Evolutionary conservation across 768 basidiomycete species (phyloP).

Genomic region (Phylloporus sp.): DNA sequence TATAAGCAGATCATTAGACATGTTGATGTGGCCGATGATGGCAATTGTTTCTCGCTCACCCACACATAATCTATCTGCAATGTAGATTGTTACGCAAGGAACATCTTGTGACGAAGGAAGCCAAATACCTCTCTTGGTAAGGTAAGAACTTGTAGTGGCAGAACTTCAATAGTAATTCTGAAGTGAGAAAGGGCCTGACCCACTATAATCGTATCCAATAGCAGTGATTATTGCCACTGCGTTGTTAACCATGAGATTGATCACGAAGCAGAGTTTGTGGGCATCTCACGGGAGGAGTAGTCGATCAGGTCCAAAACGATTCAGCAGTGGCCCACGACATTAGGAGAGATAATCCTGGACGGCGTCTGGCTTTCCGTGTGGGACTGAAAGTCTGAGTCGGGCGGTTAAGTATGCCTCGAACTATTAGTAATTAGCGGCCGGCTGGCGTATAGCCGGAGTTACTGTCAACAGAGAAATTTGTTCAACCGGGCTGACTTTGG

Average conservation of each 20-base stretch:
- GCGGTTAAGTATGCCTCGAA: no score
- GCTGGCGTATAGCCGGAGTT: no score
- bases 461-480: no score
- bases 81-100: not conserved
- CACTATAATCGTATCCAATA: not conserved
- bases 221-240: not conserved
- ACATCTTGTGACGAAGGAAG: not conserved
- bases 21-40: not conserved
- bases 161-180: not conserved
- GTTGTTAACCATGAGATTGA: not conserved
- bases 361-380: no score
- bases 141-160: not conserved
- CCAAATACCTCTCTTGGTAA: not conserved
- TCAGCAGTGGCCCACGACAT: no score
- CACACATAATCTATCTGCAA: conserved; percentile 1
- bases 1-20: not conserved
- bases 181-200: not conserved
- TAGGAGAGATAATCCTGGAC: no score
- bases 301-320: no score
- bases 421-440: no score
- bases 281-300: no score
- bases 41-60: not conserved
- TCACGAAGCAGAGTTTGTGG: not conserved
- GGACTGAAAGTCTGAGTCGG: no score
- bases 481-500: no score